Percentiles rank a stretch among this genome's conserved stretches.
Evolutionary conservation across 495 filamentous ascomycete genomes (phyloP).

Genomic region (Clohesyomyces aquaticus): DNA sequence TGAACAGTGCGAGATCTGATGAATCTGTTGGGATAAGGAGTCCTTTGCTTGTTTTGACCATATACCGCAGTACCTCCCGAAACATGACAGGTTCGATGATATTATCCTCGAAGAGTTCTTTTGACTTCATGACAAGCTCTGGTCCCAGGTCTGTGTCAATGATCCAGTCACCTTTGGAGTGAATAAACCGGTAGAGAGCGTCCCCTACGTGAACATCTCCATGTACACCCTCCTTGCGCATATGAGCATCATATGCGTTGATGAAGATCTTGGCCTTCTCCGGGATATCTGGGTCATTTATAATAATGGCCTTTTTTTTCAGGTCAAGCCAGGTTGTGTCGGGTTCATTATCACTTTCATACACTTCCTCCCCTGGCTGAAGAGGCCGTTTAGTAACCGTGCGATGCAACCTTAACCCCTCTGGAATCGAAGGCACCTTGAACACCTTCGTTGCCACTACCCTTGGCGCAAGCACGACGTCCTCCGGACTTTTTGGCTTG

Average conservation of each 20-base stretch:
- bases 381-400: not conserved
- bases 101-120: not conserved
- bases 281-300: slow-evolving; percentile 12
- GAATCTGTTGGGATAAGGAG: too few relatives aligned
- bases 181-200: not conserved
- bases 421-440: not conserved
- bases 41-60: too few relatives aligned
- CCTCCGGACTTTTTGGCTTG: not conserved
- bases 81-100: too few relatives aligned
- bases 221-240: not conserved
- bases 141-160: not conserved
- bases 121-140: not conserved
- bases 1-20: too few relatives aligned
- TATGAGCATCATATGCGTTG: not conserved
- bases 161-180: not conserved
- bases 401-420: not conserved
- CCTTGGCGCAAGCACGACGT: not conserved
- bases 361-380: not conserved
- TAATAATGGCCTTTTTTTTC: slow-evolving; percentile 13
- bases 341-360: slow-evolving; percentile 24
- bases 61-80: not conserved
- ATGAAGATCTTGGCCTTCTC: not conserved
- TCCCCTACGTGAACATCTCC: not conserved
- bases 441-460: not conserved
- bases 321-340: slow-evolving; percentile 19